These are phyloP conservation scores for Trapa bicornis DNA, from an alignment of 345 rosid genomes.

Conservation along the genomic window DNA sequence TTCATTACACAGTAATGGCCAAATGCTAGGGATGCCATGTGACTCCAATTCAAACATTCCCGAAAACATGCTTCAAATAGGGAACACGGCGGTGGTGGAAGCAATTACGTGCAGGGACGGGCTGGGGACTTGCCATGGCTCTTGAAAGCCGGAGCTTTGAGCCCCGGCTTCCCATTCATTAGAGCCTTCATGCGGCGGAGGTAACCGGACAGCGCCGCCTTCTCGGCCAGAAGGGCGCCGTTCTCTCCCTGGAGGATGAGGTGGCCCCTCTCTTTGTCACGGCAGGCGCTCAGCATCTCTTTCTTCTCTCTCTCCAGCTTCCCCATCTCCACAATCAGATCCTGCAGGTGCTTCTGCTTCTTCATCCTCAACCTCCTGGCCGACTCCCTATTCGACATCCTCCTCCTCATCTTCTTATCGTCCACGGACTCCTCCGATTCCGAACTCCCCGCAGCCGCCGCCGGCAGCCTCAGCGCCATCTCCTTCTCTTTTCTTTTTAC, in stretches of 20 bases:
- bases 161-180: slow-evolving; percentile 6
- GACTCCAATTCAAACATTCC: too few relatives aligned
- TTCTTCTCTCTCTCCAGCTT: slow-evolving; percentile 26
- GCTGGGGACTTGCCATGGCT: slow-evolving; percentile 20
- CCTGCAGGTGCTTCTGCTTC: slow-evolving; percentile 42
- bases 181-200: slow-evolving; percentile 19
- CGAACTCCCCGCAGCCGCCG: slow-evolving; percentile 12
- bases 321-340: slow-evolving; percentile 39
- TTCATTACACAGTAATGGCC: too few relatives aligned
- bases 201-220: slow-evolving; percentile 21
- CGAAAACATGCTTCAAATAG: slow-evolving; percentile 3
- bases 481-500: background rate
- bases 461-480: slow-evolving; percentile 17
- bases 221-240: slow-evolving; percentile 22
- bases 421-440: slow-evolving; percentile 25
- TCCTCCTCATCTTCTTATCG: slow-evolving; percentile 57
- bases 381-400: slow-evolving; percentile 62
- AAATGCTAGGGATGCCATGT: too few relatives aligned
- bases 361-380: slow-evolving; percentile 62
- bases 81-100: slow-evolving; percentile 10
- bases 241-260: slow-evolving; percentile 29
- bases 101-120: slow-evolving; percentile 14
- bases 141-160: slow-evolving; percentile 6
- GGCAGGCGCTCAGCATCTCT: slow-evolving; percentile 17
- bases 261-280: slow-evolving; percentile 9